Conservation (phyloP, 306 rosid species). For the Gleditsia sinensis region DNA sequence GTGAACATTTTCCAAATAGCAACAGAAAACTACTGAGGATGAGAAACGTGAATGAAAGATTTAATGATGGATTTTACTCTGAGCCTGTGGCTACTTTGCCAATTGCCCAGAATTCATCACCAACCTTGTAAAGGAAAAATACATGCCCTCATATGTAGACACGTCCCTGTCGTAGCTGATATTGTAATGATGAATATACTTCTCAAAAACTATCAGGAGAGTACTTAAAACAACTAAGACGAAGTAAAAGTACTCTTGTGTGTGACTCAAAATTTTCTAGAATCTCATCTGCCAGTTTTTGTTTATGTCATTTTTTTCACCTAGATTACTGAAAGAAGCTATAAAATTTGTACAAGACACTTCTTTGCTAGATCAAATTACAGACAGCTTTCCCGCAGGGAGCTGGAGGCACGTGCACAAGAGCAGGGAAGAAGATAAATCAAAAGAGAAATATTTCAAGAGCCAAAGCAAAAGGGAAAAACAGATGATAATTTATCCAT, state of each 20-base stretch:
- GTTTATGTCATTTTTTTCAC: background rate
- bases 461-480: background rate
- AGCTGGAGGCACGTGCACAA: background rate
- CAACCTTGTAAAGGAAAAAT: too few relatives aligned
- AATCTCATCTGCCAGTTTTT: background rate
- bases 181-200: too few relatives aligned
- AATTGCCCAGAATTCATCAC: background rate
- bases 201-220: background rate
- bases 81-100: background rate
- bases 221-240: background rate
- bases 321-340: background rate
- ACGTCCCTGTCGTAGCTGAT: background rate
- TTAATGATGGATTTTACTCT: background rate
- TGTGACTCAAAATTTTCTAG: background rate
- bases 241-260: background rate
- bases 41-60: background rate
- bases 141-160: too few relatives aligned
- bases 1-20: too few relatives aligned
- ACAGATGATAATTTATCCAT: background rate
- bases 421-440: background rate
- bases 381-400: background rate
- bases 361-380: background rate
- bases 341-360: background rate
- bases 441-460: background rate
- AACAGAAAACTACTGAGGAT: background rate